phyloP scores from a whole-genome alignment of 2,329 filamentous ascomycete species.

The Mycosphaerella arachidis region DNA sequence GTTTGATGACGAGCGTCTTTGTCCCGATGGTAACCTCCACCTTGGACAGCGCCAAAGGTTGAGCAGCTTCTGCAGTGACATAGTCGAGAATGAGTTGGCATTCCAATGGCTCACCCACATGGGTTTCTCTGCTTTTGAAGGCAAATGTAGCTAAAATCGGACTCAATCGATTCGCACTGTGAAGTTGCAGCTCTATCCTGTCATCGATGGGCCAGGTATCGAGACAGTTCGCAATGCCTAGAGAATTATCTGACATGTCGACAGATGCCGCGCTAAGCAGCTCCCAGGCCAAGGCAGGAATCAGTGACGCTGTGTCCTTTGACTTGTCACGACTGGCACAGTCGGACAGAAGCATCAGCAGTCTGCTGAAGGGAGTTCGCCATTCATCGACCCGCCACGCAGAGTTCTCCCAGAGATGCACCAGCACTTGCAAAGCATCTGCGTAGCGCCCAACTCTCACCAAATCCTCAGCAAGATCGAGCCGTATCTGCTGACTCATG shows the following conservation, averaged over 20 bases:
- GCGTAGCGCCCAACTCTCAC: slow-evolving; percentile 47
- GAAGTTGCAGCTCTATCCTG: slow-evolving; percentile 15
- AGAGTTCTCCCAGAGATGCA: slow-evolving; percentile 52
- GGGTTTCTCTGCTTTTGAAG: slow-evolving; percentile 52
- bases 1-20: slow-evolving; percentile 14
- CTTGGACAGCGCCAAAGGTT: slow-evolving; percentile 18
- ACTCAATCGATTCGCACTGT: slow-evolving; percentile 21
- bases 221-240: slow-evolving; percentile 19
- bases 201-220: slow-evolving; percentile 10
- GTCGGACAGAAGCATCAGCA: slow-evolving; percentile 51
- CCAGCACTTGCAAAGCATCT: slow-evolving; percentile 49
- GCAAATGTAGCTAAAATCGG: slow-evolving; percentile 49
- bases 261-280: slow-evolving; percentile 33
- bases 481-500: slow-evolving; percentile 50
- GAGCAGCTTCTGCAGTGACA: slow-evolving; percentile 28
- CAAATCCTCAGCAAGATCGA: slow-evolving; percentile 54
- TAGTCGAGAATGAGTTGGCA: slow-evolving; percentile 54
- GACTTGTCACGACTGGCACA: slow-evolving; percentile 39
- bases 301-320: slow-evolving; percentile 41
- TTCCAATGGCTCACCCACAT: slow-evolving; percentile 56
- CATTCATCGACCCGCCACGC: slow-evolving; percentile 59
- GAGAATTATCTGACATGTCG: slow-evolving; percentile 2
- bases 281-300: slow-evolving; percentile 56
- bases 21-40: slow-evolving; percentile 18
- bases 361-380: slow-evolving; percentile 53